Evolutionary conservation across 108 stramenopile species (phyloP).

Genomic region (Skeletonema grethae): DNA sequence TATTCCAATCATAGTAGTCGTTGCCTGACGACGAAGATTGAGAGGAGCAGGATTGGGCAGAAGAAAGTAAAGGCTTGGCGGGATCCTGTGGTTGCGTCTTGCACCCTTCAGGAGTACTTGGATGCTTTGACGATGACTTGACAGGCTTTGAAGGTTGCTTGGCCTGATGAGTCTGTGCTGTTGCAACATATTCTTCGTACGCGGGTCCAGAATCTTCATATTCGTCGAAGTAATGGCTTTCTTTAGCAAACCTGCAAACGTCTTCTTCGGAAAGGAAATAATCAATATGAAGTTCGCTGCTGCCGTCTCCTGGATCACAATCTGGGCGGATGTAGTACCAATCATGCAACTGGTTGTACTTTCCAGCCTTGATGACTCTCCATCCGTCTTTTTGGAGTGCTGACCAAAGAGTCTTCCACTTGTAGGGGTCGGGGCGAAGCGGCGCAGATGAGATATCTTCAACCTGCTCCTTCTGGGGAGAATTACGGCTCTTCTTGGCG

Average conservation of each 20-base stretch:
- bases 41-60: slow-evolving; percentile 19
- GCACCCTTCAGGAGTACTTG: slow-evolving; percentile 23
- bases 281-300: slow-evolving; percentile 26
- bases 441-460: not conserved
- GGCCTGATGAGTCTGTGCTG: not conserved
- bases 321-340: slow-evolving; percentile 42
- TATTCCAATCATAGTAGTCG: slow-evolving; percentile 29
- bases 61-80: slow-evolving; percentile 26
- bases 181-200: slow-evolving; percentile 1
- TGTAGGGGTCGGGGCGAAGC: slow-evolving; percentile 7
- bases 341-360: slow-evolving; percentile 34
- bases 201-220: not conserved
- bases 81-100: slow-evolving; percentile 45
- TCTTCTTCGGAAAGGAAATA: slow-evolving; percentile 36
- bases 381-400: slow-evolving; percentile 28
- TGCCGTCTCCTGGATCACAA: slow-evolving; percentile 25
- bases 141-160: not conserved
- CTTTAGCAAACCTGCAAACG: slow-evolving; percentile 18
- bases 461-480: not conserved
- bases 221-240: not conserved
- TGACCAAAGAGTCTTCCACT: slow-evolving; percentile 21
- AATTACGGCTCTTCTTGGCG: not conserved
- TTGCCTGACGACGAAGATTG: not conserved
- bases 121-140: not conserved
- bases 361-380: slow-evolving; percentile 25